These are phyloP conservation scores for Verticillium isaacii DNA, from an alignment of 2,329 filamentous ascomycete genomes.

Conservation along the genomic window DNA sequence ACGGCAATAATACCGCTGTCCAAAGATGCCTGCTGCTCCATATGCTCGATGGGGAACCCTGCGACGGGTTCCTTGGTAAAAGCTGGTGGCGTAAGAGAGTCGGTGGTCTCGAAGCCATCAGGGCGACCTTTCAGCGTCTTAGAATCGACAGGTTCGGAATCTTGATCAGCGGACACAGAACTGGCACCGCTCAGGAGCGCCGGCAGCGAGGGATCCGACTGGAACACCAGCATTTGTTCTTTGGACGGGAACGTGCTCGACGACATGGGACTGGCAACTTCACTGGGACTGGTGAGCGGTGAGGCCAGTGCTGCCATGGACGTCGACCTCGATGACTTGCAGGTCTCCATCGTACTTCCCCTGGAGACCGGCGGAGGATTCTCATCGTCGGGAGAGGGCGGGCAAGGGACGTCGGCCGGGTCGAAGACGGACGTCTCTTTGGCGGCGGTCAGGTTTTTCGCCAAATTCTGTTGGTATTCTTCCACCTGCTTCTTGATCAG, in stretches of 20 bases:
- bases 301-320: constrained; percentile 45
- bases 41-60: constrained; percentile 41
- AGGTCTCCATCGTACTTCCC: constrained; percentile 36
- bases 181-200: constrained; percentile 60
- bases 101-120: constrained; percentile 44
- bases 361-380: constrained; percentile 28
- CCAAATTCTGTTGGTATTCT: constrained; percentile 25
- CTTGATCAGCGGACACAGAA: constrained; percentile 58
- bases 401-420: constrained; percentile 30
- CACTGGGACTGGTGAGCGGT: constrained; percentile 51
- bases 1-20: constrained; percentile 21
- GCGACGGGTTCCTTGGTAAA: constrained; percentile 39
- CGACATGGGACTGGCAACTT: constrained; percentile 43
- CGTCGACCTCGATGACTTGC: constrained; percentile 46
- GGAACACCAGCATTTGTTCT: constrained; percentile 48
- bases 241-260: constrained; percentile 31
- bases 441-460: constrained; percentile 19
- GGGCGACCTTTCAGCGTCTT: constrained; percentile 36
- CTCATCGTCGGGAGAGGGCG: constrained; percentile 41
- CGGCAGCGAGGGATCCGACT: constrained; percentile 60
- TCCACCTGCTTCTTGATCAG: constrained; percentile 25
- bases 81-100: constrained; percentile 51
- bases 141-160: constrained; percentile 51
- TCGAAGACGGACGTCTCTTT: constrained; percentile 16
- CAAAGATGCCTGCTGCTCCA: constrained; percentile 22